Evolutionary conservation across 768 basidiomycete species (phyloP).

Genomic region (Fomitopsis pulvina): DNA sequence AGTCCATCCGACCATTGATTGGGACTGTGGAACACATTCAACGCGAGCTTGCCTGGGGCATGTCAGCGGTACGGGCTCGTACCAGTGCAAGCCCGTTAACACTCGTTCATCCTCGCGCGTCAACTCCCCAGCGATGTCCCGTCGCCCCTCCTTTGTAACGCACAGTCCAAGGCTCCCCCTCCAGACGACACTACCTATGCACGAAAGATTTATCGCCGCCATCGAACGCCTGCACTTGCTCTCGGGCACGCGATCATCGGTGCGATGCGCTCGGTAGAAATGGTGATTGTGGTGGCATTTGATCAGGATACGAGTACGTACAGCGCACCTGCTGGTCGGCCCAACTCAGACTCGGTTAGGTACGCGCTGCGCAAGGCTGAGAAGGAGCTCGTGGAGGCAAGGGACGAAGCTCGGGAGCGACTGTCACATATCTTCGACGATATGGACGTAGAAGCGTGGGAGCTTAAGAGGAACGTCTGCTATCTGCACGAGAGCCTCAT

Average conservation of each 20-base stretch:
- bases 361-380: conserved; percentile 12
- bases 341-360: conserved; percentile 8
- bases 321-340: neutral
- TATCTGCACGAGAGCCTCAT: conserved; percentile 32
- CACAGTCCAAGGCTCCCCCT: neutral
- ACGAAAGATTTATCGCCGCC: conserved; percentile 21
- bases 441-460: conserved; percentile 21
- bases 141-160: neutral
- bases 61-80: conserved; percentile 14
- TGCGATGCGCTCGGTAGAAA: conserved; percentile 29
- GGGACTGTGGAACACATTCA: conserved; percentile 39
- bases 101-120: conserved; percentile 4
- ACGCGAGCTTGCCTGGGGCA: conserved; percentile 38
- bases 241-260: conserved; percentile 30
- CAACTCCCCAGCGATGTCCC: neutral
- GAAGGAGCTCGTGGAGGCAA: conserved; percentile 17
- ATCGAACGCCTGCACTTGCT: conserved; percentile 20
- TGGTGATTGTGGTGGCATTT: conserved; percentile 25
- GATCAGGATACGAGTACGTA: conserved; percentile 10
- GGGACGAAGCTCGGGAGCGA: conserved; percentile 23
- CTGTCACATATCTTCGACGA: conserved; percentile 28
- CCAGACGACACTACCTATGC: neutral
- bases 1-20: conserved; percentile 36
- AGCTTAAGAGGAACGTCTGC: conserved; percentile 13
- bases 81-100: neutral